Conservation (phyloP, 192 early-diverging fungal genomes). For the Radiomyces spectabilis region DNA sequence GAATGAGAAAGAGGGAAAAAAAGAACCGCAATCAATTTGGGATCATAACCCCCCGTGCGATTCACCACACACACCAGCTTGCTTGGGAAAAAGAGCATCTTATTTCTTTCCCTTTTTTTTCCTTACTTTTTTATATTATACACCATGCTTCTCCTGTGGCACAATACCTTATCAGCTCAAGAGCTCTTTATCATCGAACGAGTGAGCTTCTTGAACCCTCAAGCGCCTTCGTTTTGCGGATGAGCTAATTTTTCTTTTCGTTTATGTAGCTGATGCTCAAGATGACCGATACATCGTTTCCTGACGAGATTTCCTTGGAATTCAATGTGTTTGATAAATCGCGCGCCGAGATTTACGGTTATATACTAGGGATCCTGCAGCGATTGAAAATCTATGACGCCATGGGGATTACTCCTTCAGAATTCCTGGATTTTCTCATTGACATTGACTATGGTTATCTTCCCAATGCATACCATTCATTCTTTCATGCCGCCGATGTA, state of each 20-base stretch:
- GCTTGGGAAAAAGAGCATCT: no score
- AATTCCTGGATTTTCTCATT: conserved; percentile 77
- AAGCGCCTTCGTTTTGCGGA: not conserved
- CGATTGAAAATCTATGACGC: conserved; percentile 54
- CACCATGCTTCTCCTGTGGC: conserved; percentile 3
- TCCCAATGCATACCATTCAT: conserved; percentile 89
- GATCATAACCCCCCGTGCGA: no score
- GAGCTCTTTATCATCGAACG: conserved; percentile 1
- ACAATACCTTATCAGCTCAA: not conserved
- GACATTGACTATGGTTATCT: conserved; percentile 78
- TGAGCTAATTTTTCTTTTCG: not conserved
- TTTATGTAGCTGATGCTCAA: conserved; percentile 32
- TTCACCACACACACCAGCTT: no score
- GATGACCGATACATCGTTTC: conserved; percentile 18
- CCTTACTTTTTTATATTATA: no score
- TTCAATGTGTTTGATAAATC: conserved; percentile 62
- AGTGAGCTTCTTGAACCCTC: not conserved
- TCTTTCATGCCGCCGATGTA: conserved; percentile 89
- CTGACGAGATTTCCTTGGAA: conserved; percentile 23
- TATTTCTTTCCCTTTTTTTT: no score
- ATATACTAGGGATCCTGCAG: conserved; percentile 73
- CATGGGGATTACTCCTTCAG: conserved; percentile 48
- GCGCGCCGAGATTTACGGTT: conserved; percentile 74
- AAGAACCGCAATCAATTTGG: no score
- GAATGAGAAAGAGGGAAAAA: no score